These are phyloP conservation scores for Tulasnella sp. DNA, from an alignment of 768 basidiomycete species.

Conservation along the genomic window DNA sequence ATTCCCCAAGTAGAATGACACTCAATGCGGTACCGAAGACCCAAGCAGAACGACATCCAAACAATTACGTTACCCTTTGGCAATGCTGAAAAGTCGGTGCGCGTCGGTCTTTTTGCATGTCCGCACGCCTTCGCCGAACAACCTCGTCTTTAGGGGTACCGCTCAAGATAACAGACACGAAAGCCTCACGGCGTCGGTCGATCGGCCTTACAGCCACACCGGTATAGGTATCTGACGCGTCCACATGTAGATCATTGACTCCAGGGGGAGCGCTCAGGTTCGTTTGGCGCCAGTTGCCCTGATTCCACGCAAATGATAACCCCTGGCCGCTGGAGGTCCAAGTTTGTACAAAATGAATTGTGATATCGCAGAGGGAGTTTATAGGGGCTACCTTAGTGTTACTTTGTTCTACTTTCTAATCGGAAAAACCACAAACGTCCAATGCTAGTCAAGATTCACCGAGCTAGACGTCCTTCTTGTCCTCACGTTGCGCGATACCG, in stretches of 20 bases:
- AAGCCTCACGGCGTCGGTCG: not conserved
- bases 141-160: not conserved
- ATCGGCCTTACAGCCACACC: not conserved
- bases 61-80: not conserved
- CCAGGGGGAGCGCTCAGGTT: not conserved
- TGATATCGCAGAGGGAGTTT: not conserved
- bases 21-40: not conserved
- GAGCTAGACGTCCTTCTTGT: not conserved
- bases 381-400: not conserved
- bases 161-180: not conserved
- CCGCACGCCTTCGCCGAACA: not conserved
- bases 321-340: not conserved
- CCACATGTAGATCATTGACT: not conserved
- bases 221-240: not conserved
- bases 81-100: not conserved
- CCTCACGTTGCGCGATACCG: not conserved
- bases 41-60: not conserved
- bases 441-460: not conserved
- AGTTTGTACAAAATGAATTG: not conserved
- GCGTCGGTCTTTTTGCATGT: not conserved
- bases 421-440: too few relatives aligned
- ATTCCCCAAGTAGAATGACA: not conserved
- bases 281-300: not conserved
- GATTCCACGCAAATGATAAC: not conserved
- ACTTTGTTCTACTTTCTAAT: not conserved